Percentiles rank a stretch among this genome's conserved stretches.
phyloP scores from a whole-genome alignment of 2,329 filamentous ascomycete genomes.

The Sclerotinia borealis region DNA sequence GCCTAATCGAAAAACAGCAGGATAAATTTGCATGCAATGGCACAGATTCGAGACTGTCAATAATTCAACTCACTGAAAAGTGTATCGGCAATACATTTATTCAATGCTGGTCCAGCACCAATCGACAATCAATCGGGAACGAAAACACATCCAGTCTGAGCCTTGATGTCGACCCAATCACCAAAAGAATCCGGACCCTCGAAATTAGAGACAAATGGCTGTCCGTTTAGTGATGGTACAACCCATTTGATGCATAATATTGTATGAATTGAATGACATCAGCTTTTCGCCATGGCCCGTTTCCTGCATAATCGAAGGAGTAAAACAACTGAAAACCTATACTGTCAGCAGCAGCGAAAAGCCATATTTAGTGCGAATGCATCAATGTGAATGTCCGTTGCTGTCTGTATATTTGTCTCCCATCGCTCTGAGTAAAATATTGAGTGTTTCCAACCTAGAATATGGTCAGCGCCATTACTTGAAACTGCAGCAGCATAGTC shows the following conservation, averaged over 20 bases:
- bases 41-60: neutral
- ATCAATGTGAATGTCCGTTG: constrained; percentile 32
- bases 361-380: constrained; percentile 31
- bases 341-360: constrained; percentile 26
- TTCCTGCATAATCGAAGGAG: constrained; percentile 30
- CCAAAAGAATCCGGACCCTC: neutral
- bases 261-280: neutral
- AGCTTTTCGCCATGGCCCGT: neutral
- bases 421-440: constrained; percentile 17
- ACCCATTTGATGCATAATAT: neutral
- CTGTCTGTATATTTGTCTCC: constrained; percentile 27
- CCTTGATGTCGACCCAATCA: neutral
- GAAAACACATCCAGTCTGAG: neutral
- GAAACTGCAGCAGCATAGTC: neutral
- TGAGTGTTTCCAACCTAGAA: neutral
- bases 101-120: neutral
- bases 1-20: constrained; percentile 20
- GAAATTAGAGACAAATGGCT: constrained; percentile 3
- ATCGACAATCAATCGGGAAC: constrained; percentile 3
- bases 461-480: neutral
- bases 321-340: constrained; percentile 30
- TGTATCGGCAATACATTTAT: constrained; percentile 25
- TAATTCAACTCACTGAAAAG: constrained; percentile 6
- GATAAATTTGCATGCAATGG: neutral
- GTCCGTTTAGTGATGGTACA: neutral